Percentiles rank a stretch among this genome's conserved stretches.
phyloP scores from a whole-genome alignment of 129 eudicot species.

The Flaveria robusta region DNA sequence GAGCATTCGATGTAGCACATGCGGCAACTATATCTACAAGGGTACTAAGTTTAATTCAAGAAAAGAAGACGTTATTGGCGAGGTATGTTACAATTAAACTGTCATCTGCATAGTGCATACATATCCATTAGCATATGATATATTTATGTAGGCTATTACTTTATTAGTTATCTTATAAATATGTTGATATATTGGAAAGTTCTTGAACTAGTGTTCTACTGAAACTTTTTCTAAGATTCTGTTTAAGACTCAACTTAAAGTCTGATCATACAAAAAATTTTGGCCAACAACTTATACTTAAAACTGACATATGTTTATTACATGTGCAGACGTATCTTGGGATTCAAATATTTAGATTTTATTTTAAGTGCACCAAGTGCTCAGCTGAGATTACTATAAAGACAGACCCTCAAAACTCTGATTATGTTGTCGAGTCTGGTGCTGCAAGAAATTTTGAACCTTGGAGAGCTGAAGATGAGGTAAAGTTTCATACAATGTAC shows the following conservation, averaged over 20 bases:
- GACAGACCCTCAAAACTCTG: conserved; percentile 81
- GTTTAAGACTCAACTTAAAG: background rate
- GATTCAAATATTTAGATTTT: conserved; percentile 74
- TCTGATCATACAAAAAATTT: background rate
- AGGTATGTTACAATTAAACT: conserved; percentile 38
- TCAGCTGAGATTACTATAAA: conserved; percentile 68
- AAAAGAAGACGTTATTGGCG: conserved; percentile 73
- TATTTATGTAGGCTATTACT: background rate
- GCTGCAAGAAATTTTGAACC: conserved; percentile 73
- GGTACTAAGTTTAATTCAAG: conserved; percentile 81
- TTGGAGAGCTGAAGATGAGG: conserved; percentile 80
- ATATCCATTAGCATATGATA: background rate
- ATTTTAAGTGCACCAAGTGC: conserved; percentile 74
- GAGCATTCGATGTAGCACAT: conserved; percentile 71
- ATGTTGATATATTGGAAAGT: background rate
- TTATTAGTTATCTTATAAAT: too few species aligned
- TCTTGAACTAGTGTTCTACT: background rate
- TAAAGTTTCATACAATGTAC: conserved; percentile 1
- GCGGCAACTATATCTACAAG: conserved; percentile 69
- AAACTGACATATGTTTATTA: conserved; percentile 6
- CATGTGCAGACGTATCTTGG: conserved; percentile 69
- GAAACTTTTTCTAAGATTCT: background rate
- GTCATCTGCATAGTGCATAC: background rate
- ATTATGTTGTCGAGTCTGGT: conserved; percentile 67
- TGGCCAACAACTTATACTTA: background rate